Conservation (phyloP, 1,139 yeast genomes). For the Sugiyamaella pinicola region DNA sequence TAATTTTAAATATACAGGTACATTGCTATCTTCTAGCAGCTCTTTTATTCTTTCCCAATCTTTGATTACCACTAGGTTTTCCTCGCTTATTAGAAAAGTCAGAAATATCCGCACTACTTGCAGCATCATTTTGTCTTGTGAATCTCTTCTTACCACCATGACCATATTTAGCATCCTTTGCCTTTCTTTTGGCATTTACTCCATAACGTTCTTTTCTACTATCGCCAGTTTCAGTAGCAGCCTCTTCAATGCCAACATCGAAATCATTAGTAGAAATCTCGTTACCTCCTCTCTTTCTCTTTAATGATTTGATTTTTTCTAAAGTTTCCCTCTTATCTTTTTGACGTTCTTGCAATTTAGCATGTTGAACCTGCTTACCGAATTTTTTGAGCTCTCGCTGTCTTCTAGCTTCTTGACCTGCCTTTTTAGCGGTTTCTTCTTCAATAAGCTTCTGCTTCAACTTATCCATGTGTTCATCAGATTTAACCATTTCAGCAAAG, state of each 20-base stretch:
- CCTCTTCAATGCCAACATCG: conserved; percentile 85
- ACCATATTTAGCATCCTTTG: conserved; percentile 70
- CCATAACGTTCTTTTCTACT: conserved; percentile 38
- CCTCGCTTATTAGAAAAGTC: conserved; percentile 56
- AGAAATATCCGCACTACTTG: conserved; percentile 69
- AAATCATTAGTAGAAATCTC: conserved; percentile 60
- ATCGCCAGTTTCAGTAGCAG: conserved; percentile 53
- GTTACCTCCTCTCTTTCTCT: conserved; percentile 79
- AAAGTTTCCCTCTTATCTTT: conserved; percentile 90
- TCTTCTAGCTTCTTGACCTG: conserved; percentile 89
- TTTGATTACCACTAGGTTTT: conserved; percentile 42
- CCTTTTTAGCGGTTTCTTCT: conserved; percentile 90
- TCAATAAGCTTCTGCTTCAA: conserved; percentile 76
- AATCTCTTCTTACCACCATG: conserved; percentile 79
- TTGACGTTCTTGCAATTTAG: conserved; percentile 91
- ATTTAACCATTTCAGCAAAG: conserved; percentile 98
- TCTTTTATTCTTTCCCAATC: conserved; percentile 81
- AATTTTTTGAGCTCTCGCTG: conserved; percentile 95
- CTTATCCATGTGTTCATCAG: conserved; percentile 97
- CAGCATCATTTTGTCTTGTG: conserved; percentile 71
- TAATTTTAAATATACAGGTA: conserved; percentile 4
- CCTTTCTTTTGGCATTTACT: conserved; percentile 64
- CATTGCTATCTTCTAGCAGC: conserved; percentile 16
- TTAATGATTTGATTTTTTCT: conserved; percentile 85
- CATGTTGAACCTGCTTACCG: conserved; percentile 96